Evolutionary conservation across 306 rosid genomes (phyloP).

Genomic region (Malus orientalis): DNA sequence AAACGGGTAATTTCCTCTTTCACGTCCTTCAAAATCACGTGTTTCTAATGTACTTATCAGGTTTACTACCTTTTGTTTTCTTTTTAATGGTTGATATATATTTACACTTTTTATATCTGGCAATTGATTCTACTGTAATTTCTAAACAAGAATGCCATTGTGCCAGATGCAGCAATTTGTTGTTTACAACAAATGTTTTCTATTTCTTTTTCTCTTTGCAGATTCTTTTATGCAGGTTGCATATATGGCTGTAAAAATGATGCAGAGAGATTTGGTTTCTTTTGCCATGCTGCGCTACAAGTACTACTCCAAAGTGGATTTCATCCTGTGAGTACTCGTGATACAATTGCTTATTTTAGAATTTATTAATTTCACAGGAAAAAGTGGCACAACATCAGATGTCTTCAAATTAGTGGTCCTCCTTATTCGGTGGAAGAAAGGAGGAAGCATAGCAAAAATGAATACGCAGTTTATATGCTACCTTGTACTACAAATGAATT

Average conservation of each 20-base stretch:
- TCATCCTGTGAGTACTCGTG: no score
- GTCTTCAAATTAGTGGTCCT: no score
- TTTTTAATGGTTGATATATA: neutral
- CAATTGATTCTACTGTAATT: neutral
- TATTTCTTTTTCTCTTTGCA: conserved; percentile 26
- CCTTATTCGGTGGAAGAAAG: no score
- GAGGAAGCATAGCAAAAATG: no score
- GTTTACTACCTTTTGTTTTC: neutral
- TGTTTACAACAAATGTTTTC: neutral
- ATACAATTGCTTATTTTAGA: no score
- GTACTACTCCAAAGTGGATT: no score
- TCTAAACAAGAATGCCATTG: neutral
- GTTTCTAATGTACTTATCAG: neutral
- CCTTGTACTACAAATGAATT: no score
- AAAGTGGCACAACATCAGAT: no score
- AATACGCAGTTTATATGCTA: no score
- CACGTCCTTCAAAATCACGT: neutral
- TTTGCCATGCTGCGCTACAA: no score
- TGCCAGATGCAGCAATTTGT: neutral
- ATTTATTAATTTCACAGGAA: no score
- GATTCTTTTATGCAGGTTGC: conserved; percentile 60
- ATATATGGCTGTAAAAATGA: conserved; percentile 86
- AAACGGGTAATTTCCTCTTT: conserved; percentile 59
- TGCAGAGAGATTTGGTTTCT: conserved; percentile 61
- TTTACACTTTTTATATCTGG: neutral